Percentiles rank a stretch among this genome's conserved stretches.
phyloP scores from a whole-genome alignment of 2,329 filamentous ascomycete genomes.

The Cordyceps pruinosa region DNA sequence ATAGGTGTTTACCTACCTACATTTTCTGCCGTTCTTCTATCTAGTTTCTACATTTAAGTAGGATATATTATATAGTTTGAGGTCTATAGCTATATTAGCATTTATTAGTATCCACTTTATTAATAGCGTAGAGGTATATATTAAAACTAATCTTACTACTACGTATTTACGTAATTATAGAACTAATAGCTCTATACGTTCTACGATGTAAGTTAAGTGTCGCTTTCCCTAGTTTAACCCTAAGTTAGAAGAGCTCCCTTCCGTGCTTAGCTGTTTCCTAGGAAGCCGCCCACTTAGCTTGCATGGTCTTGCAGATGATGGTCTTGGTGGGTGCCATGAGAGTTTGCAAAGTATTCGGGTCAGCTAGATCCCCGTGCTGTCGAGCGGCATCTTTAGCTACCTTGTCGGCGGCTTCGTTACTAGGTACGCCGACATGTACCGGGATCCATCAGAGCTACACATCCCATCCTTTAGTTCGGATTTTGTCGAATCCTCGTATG shows the following conservation, averaged over 20 bases:
- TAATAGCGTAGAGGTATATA: too few species aligned
- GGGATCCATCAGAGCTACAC: conserved; percentile 18
- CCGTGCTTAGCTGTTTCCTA: conserved; percentile 12
- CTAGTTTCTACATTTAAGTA: too few species aligned
- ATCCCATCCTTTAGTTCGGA: conserved; percentile 9
- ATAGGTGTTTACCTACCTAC: neutral
- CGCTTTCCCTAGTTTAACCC: conserved; percentile 11
- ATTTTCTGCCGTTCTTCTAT: neutral
- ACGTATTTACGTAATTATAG: too few species aligned
- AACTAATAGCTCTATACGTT: conserved; percentile 16
- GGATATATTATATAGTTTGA: too few species aligned
- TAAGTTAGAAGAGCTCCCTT: conserved; percentile 13
- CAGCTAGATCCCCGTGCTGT: too few species aligned
- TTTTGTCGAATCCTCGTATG: conserved; percentile 15
- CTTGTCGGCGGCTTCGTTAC: conserved; percentile 19
- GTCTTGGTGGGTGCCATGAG: too few species aligned
- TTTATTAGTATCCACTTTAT: too few species aligned
- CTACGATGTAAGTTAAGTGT: conserved; percentile 13
- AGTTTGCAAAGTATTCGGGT: too few species aligned
- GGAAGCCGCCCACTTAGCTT: conserved; percentile 12
- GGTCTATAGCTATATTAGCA: too few species aligned
- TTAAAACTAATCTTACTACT: neutral
- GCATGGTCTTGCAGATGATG: too few species aligned
- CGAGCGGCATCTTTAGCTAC: conserved; percentile 19
- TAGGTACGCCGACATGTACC: conserved; percentile 17